Evolutionary conservation across 176 grass and related monocot species (phyloP).

Genomic region (Lolium perenne): DNA sequence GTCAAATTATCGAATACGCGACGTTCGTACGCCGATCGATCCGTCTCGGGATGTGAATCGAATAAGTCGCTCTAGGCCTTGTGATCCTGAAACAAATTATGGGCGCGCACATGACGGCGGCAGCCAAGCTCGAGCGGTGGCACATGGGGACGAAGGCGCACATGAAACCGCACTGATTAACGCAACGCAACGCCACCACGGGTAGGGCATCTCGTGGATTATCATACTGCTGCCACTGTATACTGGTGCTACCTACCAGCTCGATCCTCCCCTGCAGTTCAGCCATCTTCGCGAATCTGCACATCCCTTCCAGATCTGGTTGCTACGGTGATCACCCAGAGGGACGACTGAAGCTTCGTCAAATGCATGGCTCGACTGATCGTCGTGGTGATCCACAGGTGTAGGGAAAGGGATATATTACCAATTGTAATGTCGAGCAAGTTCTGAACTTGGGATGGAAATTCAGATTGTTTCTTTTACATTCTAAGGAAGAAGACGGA

Average conservation of each 20-base stretch:
- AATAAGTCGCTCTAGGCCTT: neutral
- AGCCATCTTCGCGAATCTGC: neutral
- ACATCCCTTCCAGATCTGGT: slow-evolving; percentile 7
- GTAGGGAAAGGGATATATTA: neutral
- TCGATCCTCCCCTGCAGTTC: neutral
- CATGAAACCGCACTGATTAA: slow-evolving; percentile 46
- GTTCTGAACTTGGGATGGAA: neutral
- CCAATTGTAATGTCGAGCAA: neutral
- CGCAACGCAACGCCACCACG: slow-evolving; percentile 9
- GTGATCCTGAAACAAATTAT: slow-evolving; percentile 15
- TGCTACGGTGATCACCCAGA: neutral
- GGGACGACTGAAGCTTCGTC: neutral
- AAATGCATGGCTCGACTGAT: neutral
- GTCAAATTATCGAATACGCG: no score
- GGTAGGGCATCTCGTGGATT: neutral
- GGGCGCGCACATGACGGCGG: slow-evolving; percentile 19
- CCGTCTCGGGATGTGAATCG: neutral
- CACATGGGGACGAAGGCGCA: slow-evolving; percentile 40
- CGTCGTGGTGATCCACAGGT: neutral
- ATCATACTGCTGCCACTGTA: neutral
- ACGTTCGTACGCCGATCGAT: neutral
- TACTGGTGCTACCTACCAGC: slow-evolving; percentile 6
- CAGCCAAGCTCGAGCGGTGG: neutral
- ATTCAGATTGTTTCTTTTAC: neutral
- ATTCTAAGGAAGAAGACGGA: neutral